phyloP scores from a whole-genome alignment of 768 basidiomycete species.

The Panus rudis region DNA sequence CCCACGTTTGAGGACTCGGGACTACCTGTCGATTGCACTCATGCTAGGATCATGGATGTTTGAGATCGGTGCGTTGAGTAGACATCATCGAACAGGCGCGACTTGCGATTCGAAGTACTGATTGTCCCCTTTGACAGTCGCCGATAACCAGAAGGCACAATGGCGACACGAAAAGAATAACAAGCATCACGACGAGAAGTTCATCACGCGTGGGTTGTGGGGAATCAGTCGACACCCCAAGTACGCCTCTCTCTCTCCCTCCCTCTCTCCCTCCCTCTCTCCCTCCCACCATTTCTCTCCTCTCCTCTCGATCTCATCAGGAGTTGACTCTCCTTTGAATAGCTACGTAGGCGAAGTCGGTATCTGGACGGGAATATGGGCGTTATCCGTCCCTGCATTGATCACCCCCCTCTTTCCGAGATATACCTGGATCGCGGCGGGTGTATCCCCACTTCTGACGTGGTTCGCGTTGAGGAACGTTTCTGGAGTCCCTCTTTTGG shows the following conservation, averaged over 20 bases:
- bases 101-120: not conserved
- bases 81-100: not conserved
- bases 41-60: slow-evolving; percentile 50
- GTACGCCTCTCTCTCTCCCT: too few relatives aligned
- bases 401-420: slow-evolving; percentile 38
- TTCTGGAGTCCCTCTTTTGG: slow-evolving; percentile 68
- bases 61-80: slow-evolving; percentile 34
- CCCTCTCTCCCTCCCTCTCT: too few relatives aligned
- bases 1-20: slow-evolving; percentile 44
- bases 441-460: slow-evolving; percentile 55
- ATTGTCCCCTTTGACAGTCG: slow-evolving; percentile 22
- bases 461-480: slow-evolving; percentile 55
- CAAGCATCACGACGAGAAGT: slow-evolving; percentile 64
- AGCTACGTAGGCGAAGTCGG: slow-evolving; percentile 72
- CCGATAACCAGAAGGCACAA: slow-evolving; percentile 56
- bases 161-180: slow-evolving; percentile 55
- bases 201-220: slow-evolving; percentile 67
- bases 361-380: slow-evolving; percentile 63
- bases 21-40: slow-evolving; percentile 48
- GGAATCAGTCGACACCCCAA: slow-evolving; percentile 64
- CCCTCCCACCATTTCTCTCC: not conserved
- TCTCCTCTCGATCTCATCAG: slow-evolving; percentile 4
- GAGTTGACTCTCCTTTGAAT: slow-evolving; percentile 7
- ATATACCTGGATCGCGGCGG: slow-evolving; percentile 38
- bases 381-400: slow-evolving; percentile 44